Base-by-base conservation (phyloP, 805 yeast species). In the Candida pseudofarinosa region DNA sequence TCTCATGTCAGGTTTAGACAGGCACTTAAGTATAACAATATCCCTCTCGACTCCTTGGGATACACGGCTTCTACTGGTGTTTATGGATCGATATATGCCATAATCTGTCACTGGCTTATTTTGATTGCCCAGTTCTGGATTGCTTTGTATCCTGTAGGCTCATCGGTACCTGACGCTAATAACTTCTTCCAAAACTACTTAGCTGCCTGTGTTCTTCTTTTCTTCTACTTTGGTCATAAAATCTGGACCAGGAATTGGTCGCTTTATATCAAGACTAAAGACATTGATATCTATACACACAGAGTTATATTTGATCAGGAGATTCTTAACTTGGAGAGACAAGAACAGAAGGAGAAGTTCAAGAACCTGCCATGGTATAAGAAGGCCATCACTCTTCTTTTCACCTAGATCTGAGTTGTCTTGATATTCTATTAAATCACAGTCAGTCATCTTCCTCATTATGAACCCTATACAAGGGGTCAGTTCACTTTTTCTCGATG, bases 41-140 rank as follows among this genome's bases (percentile, higher is more conserved):
- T 65, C 35, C 53, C 63, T 4, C 37, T 52, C 10, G 55, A 51
- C 35, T 53, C 64, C 6, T 58, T 65, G 45, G 70, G 69, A 3
- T 66, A 63, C 36, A 60, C 56, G 26, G 57, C 72, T 3, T 60
- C 67, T 19, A 71, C 75, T 7, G 75, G 74, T 20, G 59, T 62
- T 17, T 51, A 57, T 50, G 75, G 75, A 10, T 68, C 74, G 4
- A 55, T 52, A 39, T 66, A 64, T 38, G 65, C 69, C 12, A 51
- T 63, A 38, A 42, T 51, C 3, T 58, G 62, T 53, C 63, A 59
- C 48, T 36, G 50, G 12, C 58, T 69, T 39, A 60, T 69, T 39
- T 58, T 69, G 49, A 54, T 69, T 42, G 72, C 69, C 18, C 74
- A 69, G 51, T 69, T 69, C 53, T 69, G 72, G 72, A 68, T 69